A percentile compares a stretch with the other conserved stretches of the same genome.
These are phyloP conservation scores for Austropuccinia psidii DNA, from an alignment of 1,284 basidiomycete species.

Conservation along the genomic window DNA sequence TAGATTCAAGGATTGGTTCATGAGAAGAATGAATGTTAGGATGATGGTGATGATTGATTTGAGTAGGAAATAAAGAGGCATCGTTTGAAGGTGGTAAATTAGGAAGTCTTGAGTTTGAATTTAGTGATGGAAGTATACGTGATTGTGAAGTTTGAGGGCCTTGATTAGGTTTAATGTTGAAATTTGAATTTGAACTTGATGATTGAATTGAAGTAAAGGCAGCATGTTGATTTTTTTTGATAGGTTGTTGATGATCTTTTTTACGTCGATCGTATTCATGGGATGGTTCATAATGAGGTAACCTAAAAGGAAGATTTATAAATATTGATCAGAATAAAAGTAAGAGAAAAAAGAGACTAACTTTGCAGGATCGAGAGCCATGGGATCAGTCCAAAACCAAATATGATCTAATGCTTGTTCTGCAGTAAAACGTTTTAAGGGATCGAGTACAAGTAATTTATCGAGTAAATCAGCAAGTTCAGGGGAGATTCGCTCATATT, in stretches of 20 bases:
- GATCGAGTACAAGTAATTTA: slow-evolving; percentile 53
- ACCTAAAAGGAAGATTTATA: slow-evolving; percentile 49
- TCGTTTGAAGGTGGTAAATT: too few relatives aligned
- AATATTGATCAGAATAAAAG: slow-evolving; percentile 31
- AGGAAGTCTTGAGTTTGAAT: slow-evolving; percentile 15
- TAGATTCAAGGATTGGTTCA: too few relatives aligned
- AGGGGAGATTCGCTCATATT: slow-evolving; percentile 12
- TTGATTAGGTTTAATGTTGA: background rate
- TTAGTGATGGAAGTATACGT: background rate
- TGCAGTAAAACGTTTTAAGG: slow-evolving; percentile 53
- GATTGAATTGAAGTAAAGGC: slow-evolving; percentile 27
- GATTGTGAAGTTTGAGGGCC: slow-evolving; percentile 1
- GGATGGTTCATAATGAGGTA: slow-evolving; percentile 68
- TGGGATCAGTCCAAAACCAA: slow-evolving; percentile 66
- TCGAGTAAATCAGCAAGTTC: slow-evolving; percentile 49
- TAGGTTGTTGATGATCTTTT: slow-evolving; percentile 19
- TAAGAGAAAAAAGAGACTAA: slow-evolving; percentile 49
- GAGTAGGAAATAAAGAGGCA: too few relatives aligned
- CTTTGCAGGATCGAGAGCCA: slow-evolving; percentile 75
- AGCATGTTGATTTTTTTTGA: slow-evolving; percentile 10
- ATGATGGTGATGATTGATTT: too few relatives aligned
- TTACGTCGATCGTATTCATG: slow-evolving; percentile 76
- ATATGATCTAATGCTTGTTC: slow-evolving; percentile 52
- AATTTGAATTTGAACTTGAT: background rate
- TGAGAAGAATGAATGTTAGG: too few relatives aligned